Evolutionary conservation across 306 rosid genomes (phyloP), one percentile per base, ranked within the genome.

Genomic region (Acacia acuminata): DNA sequence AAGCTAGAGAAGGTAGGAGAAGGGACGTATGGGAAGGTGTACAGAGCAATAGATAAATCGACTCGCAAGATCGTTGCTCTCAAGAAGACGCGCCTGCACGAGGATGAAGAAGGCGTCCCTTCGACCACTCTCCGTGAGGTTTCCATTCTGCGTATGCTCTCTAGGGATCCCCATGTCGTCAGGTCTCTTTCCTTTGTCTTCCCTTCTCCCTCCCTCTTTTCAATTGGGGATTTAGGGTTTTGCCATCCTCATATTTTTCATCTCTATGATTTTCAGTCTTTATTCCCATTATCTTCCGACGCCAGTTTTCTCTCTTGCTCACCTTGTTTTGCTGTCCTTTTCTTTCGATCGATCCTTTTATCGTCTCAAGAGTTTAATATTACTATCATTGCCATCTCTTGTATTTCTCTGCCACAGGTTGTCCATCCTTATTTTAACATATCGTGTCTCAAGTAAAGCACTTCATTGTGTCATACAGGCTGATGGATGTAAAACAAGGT

Each of bases 91-190:
- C 97, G 98, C 17, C 97, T 95, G 80, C 98, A 90, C 56, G 98
- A 95, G 77, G 99, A 95, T 61, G 96, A 95, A 36, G 98, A 96
- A 90, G 98, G 99, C 75, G 98, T 93, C 83, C 98, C 98, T 82
- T 96, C 98, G 60, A 96, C 98, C 77, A 93, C 99, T 81, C 99
- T 96, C 76, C 97, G 98, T 3, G 98, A 96, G 87, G 92, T 96
- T 82, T 96, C 98, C 66, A 96, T 96, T 77, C 40, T 96, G 38
- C 88, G 98, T n/a, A 96, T 96, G 98, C 99, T 96, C 79, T 96
- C 98, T 19, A 78, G 93, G 58, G 99, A 93, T 83, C 93, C 99
- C 30, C 99, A 61, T 61, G 86, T 96, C 55, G 99, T 93, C 81
- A 92, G 88, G 67, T 61, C 67, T 61, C 17, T 25, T 24, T 25